Conservation (phyloP, 805 yeast species). For the Candida methanosorbosa region DNA sequence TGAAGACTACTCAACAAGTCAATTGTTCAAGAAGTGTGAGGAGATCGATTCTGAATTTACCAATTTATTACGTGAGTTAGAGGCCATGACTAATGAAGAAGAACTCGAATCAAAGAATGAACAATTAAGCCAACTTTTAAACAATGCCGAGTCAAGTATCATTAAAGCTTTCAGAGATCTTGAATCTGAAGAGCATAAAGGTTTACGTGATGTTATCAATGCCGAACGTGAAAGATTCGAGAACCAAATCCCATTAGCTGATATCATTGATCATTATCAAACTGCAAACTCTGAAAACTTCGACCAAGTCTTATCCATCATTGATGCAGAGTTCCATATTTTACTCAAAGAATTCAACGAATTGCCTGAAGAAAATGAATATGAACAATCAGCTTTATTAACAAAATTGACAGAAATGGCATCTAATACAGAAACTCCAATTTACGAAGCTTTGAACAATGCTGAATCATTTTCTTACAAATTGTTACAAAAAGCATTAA, state of each 20-base stretch:
- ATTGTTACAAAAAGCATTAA: slow-evolving; percentile 8
- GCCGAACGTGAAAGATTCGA: slow-evolving; percentile 13
- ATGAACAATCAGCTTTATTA: slow-evolving; percentile 9
- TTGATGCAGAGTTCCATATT: slow-evolving; percentile 15
- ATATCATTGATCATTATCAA: slow-evolving; percentile 7
- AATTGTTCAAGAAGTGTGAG: slow-evolving; percentile 8
- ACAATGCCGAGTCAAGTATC: slow-evolving; percentile 10
- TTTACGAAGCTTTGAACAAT: slow-evolving; percentile 14
- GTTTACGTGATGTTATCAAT: slow-evolving; percentile 8
- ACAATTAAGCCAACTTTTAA: slow-evolving; percentile 12
- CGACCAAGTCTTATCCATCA: not conserved
- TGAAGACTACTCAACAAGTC: slow-evolving; percentile 13
- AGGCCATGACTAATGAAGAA: slow-evolving; percentile 12
- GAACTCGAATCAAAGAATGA: slow-evolving; percentile 11
- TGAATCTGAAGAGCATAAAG: slow-evolving; percentile 7
- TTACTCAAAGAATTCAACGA: slow-evolving; percentile 5
- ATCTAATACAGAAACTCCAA: slow-evolving; percentile 10
- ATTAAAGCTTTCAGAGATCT: slow-evolving; percentile 15
- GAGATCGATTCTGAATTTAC: slow-evolving; percentile 16
- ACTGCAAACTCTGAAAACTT: not conserved
- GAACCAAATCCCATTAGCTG: slow-evolving; percentile 13
- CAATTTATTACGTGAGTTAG: slow-evolving; percentile 11
- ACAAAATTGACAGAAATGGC: slow-evolving; percentile 12
- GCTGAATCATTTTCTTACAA: slow-evolving; percentile 14
- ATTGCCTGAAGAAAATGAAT: slow-evolving; percentile 5